phyloP scores from a whole-genome alignment of 805 yeast genomes.

The Hyphopichia homilentoma region DNA sequence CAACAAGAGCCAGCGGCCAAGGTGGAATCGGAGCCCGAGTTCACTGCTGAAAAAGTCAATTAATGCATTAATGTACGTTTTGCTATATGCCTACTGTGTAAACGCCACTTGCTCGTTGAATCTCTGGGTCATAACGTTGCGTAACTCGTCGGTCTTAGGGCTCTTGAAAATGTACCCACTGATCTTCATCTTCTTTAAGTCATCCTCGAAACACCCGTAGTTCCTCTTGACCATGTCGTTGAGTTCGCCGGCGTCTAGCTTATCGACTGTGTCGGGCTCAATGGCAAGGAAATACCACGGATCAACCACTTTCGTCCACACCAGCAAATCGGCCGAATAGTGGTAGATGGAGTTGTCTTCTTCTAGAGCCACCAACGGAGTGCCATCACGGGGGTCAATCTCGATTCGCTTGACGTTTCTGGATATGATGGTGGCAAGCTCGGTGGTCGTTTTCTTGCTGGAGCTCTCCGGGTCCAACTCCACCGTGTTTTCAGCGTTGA shows the following conservation, averaged over 20 bases:
- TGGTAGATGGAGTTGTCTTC: conserved; percentile 30
- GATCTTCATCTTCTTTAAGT: conserved; percentile 8
- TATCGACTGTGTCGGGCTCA: background rate
- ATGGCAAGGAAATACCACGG: conserved; percentile 31
- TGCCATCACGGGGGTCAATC: conserved; percentile 31
- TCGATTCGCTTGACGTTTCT: conserved; percentile 25
- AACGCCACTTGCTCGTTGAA: conserved; percentile 7
- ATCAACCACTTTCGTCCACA: conserved; percentile 50
- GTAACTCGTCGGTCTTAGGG: conserved; percentile 8
- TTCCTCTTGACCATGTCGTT: conserved; percentile 3
- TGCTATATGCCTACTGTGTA: background rate
- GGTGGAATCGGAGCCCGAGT: conserved; percentile 4
- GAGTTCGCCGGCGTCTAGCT: background rate
- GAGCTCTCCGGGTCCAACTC: background rate
- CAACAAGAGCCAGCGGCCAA: conserved; percentile 8
- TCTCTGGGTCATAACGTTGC: conserved; percentile 12
- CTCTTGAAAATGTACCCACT: conserved; percentile 10
- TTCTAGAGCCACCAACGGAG: conserved; percentile 40
- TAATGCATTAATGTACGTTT: background rate
- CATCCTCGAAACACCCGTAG: conserved; percentile 9
- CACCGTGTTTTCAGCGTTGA: conserved; percentile 31
- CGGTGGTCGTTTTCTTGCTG: conserved; percentile 5
- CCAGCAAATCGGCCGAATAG: conserved; percentile 37
- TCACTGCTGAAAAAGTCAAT: background rate
- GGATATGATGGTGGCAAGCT: conserved; percentile 5